Base-by-base conservation (phyloP, 1,284 basidiomycete species). In the Boletellus deceptivus region DNA sequence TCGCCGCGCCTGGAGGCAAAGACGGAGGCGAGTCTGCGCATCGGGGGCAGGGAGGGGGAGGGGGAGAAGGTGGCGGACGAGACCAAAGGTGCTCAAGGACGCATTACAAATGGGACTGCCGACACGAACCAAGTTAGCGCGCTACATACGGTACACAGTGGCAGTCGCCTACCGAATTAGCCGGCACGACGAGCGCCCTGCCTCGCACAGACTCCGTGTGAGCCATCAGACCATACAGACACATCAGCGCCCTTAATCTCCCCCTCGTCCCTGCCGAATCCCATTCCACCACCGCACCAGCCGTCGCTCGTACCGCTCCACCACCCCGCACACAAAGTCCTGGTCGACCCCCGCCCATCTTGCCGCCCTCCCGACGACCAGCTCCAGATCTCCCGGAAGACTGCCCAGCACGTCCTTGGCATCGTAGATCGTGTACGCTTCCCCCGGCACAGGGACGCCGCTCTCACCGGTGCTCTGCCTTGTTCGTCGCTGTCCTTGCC, bases 251-350 rank as follows among this genome's bases (percentile, higher is more conserved):
- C 52, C 55, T 58, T 52, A 59, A 56, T 55, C 45, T 50, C 35
- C 50, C 42, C 43, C 43, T n/a, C 25, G 48, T 41, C 40, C 46
- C 9, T 60, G 31, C 37, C 56, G 53, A 55, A 61, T 55, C 16
- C 50, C 57, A 41, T 70, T 67, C 75, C 75, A 75, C 77, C 80
- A 78, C 50, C 75, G 69, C 55, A 72, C 58, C 29, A 89, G 52
- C 43, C 86, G 72, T 49, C 78, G 70, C 67, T 90, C 87, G 53
- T 79, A 84, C 48, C 69, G 67, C 63, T 83, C 82, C 20, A 86
- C 70, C 22, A 85, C 75, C 20, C 62, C 68, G 4, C 71, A 65
- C 43, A 91, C 43, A 56, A 78, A 73, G 33, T 78, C 76, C 17
- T 67, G 70, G 1, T 67, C 65, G 3, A 85, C 74, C 1, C 85